These are phyloP conservation scores for Yamadazyma sp. DNA, from an alignment of 1,139 yeast genomes.

Conservation along the genomic window DNA sequence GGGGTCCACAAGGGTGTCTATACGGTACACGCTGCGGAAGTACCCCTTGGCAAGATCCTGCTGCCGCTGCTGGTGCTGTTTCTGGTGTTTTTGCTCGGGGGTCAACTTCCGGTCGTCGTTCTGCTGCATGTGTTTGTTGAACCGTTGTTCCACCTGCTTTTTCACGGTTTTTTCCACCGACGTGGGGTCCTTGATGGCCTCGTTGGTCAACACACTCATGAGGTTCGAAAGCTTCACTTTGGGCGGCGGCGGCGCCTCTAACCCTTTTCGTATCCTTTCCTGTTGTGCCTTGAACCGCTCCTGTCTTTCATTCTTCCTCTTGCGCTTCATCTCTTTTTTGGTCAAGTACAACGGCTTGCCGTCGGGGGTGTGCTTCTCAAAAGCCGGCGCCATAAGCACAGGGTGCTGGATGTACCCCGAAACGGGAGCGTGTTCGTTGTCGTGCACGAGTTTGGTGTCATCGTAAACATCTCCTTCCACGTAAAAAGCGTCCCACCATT, in stretches of 20 bases:
- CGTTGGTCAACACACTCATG: constrained; percentile 83
- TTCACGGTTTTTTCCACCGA: constrained; percentile 73
- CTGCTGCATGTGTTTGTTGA: constrained; percentile 54
- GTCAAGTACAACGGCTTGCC: constrained; percentile 62
- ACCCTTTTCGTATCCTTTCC: constrained; percentile 75
- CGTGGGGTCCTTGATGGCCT: constrained; percentile 89
- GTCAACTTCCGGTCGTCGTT: constrained; percentile 66
- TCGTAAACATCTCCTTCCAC: constrained; percentile 31
- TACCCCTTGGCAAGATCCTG: constrained; percentile 48
- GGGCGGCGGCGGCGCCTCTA: constrained; percentile 87
- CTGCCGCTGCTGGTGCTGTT: constrained; percentile 47
- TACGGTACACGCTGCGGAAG: constrained; percentile 57
- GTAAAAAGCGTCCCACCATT: constrained; percentile 81
- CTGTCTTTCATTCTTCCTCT: constrained; percentile 70
- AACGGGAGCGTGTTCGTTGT: constrained; percentile 49
- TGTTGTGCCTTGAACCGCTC: constrained; percentile 67
- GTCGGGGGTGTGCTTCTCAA: constrained; percentile 42
- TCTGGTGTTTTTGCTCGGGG: constrained; percentile 54
- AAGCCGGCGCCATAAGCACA: constrained; percentile 41
- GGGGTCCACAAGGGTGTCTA: constrained; percentile 57
- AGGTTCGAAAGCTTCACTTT: constrained; percentile 81
- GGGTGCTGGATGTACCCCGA: constrained; percentile 81
- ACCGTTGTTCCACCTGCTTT: constrained; percentile 65
- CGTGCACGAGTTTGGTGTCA: constrained; percentile 23
- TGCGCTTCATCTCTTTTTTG: constrained; percentile 71